Conservation (phyloP, 208 protist genomes). For the Blastocrithidia nonstop region DNA sequence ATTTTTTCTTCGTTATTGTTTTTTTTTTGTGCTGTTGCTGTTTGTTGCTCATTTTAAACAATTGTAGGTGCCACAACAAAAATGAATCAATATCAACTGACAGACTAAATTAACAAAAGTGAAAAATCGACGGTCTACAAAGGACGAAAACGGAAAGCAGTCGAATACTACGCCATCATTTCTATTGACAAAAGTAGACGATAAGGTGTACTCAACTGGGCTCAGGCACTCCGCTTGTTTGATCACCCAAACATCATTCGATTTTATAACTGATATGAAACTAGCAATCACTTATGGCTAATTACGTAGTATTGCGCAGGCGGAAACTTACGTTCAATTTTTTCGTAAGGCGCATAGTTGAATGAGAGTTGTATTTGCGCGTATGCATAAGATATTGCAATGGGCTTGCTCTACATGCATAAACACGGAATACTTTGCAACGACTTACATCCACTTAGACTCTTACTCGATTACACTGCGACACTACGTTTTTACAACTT, state of each 20-base stretch:
- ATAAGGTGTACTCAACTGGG: conserved; percentile 73
- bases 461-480: conserved; percentile 85
- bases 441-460: conserved; percentile 86
- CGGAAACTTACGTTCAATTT: conserved; percentile 73
- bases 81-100: conserved; percentile 92
- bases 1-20: too few relatives aligned
- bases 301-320: conserved; percentile 90
- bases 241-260: conserved; percentile 76
- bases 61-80: too few relatives aligned
- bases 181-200: conserved; percentile 87
- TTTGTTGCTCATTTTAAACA: too few relatives aligned
- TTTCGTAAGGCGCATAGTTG: conserved; percentile 46
- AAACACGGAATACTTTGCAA: conserved; percentile 78
- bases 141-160: conserved; percentile 77
- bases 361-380: conserved; percentile 53
- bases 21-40: too few relatives aligned
- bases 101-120: conserved; percentile 87
- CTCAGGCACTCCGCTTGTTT: conserved; percentile 62
- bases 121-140: conserved; percentile 86
- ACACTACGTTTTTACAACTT: conserved; percentile 89
- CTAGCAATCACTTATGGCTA: conserved; percentile 92
- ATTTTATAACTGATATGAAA: conserved; percentile 94
- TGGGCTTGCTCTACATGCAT: conserved; percentile 86
- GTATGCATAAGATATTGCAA: conserved; percentile 69
- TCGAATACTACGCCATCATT: conserved; percentile 89